phyloP scores from a whole-genome alignment of 108 stramenopile genomes.

The Asterionellopsis glacialis region DNA sequence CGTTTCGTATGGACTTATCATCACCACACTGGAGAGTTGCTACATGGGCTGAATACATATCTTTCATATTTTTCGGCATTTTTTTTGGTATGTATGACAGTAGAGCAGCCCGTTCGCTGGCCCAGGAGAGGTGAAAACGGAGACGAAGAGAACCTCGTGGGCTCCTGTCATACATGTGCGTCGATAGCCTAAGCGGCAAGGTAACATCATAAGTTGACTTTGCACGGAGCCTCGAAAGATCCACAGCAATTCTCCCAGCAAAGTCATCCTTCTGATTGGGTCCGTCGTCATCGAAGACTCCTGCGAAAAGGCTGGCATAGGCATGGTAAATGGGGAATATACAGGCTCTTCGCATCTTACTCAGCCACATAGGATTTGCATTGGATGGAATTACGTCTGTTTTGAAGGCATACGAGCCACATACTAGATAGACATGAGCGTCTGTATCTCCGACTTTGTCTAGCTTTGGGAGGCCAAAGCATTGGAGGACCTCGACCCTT shows the following conservation, averaged over 20 bases:
- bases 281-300: slow-evolving; percentile 72
- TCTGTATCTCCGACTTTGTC: slow-evolving; percentile 52
- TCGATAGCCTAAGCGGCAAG: slow-evolving; percentile 47
- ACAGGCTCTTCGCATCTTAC: slow-evolving; percentile 53
- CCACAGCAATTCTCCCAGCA: slow-evolving; percentile 60
- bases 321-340: slow-evolving; percentile 63
- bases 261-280: slow-evolving; percentile 45
- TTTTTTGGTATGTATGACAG: slow-evolving; percentile 56
- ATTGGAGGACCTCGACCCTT: slow-evolving; percentile 57
- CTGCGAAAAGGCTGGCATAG: slow-evolving; percentile 53
- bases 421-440: slow-evolving; percentile 57
- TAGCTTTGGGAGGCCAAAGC: slow-evolving; percentile 57
- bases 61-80: slow-evolving; percentile 14
- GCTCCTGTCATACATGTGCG: slow-evolving; percentile 42
- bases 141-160: slow-evolving; percentile 57
- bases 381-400: slow-evolving; percentile 57
- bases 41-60: neutral
- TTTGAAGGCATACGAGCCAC: slow-evolving; percentile 66
- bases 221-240: slow-evolving; percentile 48
- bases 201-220: slow-evolving; percentile 54
- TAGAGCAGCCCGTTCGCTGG: slow-evolving; percentile 42
- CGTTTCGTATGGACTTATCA: slow-evolving; percentile 57
- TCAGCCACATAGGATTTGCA: slow-evolving; percentile 57
- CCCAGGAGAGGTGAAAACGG: slow-evolving; percentile 54
- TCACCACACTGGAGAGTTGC: slow-evolving; percentile 47